phyloP scores from a whole-genome alignment of 805 yeast genomes.

The Kodamaea lidongshanica region DNA sequence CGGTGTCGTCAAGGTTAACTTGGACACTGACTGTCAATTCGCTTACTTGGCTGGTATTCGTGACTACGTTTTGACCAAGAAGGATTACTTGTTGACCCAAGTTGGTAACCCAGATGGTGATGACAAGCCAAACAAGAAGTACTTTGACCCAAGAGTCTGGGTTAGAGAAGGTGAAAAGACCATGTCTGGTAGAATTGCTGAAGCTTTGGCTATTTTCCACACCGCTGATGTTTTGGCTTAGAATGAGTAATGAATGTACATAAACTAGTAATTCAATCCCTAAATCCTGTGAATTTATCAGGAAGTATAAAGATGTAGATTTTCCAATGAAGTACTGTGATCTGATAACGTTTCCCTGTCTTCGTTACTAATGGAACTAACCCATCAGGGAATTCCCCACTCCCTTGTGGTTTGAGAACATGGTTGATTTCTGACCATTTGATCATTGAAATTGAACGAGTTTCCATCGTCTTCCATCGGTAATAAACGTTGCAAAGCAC shows the following conservation, averaged over 20 bases:
- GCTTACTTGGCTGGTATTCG: conserved; percentile 97
- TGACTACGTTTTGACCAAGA: conserved; percentile 92
- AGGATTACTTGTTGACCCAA: conserved; percentile 82
- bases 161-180: conserved; percentile 99
- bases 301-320: too few relatives aligned
- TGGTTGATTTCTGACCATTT: too few relatives aligned
- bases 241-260: conserved; percentile 3
- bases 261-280: not conserved
- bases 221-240: conserved; percentile 38
- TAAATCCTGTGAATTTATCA: too few relatives aligned
- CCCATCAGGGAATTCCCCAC: too few relatives aligned
- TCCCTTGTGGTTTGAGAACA: too few relatives aligned
- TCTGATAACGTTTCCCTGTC: too few relatives aligned
- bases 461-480: too few relatives aligned
- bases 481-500: too few relatives aligned
- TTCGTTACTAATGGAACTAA: too few relatives aligned
- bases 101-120: conserved; percentile 99
- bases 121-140: conserved; percentile 99
- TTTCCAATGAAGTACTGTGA: too few relatives aligned
- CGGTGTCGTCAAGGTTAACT: conserved; percentile 98
- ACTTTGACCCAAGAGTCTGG: conserved; percentile 99
- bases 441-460: too few relatives aligned
- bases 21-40: conserved; percentile 98
- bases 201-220: conserved; percentile 84
- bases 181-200: conserved; percentile 78